Evolutionary conservation across 1,284 basidiomycete species (phyloP), one percentile per base, ranked within the genome.

Genomic region (Ganoderma lucidum): DNA sequence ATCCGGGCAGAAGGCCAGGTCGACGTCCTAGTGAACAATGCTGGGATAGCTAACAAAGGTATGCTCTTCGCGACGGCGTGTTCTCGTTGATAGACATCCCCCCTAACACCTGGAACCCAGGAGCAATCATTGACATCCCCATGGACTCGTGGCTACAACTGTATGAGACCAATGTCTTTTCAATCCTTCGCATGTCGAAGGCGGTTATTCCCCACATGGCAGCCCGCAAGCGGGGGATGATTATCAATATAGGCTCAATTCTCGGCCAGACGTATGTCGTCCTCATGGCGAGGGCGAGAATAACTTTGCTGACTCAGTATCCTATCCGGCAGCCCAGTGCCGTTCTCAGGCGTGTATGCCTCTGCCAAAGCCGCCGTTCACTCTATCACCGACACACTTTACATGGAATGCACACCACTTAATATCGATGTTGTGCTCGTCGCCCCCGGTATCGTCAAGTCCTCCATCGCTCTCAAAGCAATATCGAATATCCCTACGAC

Each of bases 161-260:
- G 3, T 92, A 90, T 74, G 88, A 93, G 63, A 83, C 86, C 10
- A 94, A 94, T 73, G 85, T 87, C 1, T 90, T 90, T 72, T 84
- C 87, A 3, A 82, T 89, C 30, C 76, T 94, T 30, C 86, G 90
- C 9, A 78, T 93, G 35, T 84, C 87, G 10, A 88, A 88, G 70
- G 85, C 86, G 1, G 90, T 91, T 9, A 83, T 90, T 37, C 90
- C 90, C 0, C 83, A 88, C 74, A 95, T 95, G 93, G 89, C 90
- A 4, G 75, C 84, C 63, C 84, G 83, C 53, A 83, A 83, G 70
- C 82, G 82, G 41, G 93, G 93, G 0, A 78, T 88, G 14, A 88
- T 95, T 68, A 84, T 95, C 66, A 94, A 94, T 75, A 87, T 94
- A n/a, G 92, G 93, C 17, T 92, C 90, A 2, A 78, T 93, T 58